Evolutionary conservation across 345 rosid genomes (phyloP), one percentile per base, ranked within the genome.

Genomic region (Kandelia obovata): DNA sequence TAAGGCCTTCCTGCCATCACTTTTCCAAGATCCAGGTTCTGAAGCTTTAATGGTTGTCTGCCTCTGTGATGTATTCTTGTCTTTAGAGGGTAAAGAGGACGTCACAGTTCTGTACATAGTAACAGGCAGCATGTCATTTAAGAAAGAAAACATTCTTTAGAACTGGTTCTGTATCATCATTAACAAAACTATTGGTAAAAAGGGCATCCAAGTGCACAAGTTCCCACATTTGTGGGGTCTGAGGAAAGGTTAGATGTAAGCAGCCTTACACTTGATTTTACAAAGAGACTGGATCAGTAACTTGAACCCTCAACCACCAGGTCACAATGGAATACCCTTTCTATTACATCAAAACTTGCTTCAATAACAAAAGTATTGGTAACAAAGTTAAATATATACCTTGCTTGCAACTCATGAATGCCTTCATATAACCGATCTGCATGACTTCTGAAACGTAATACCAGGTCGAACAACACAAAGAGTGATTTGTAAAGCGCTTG

Each of bases 381-480:
- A 13, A 58, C 19, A 59, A 67, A 6, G 96, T 23, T 97, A 47
- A 23, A 67, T 71, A 27, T 53, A 66, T 65, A 95, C 99, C 97
- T 92, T 43, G 88, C 75, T 84, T 95, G 99, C 73, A 95, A 65
- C 84, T 90, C 98, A 74, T 82, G 75, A 62, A 95, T 85, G 73
- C 97, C 98, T 83, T 92, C 98, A 47, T 84, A 92, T 68, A 95
- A 82, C 71, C 96, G 87, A 79, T 90, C 98, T 31, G 88, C 99
- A 31, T 90, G 96, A 84, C 96, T 90, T 73, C 88, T 91, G 81
- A 92, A 95, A 73, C 79, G 80, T 67, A 92, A 70, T 72, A 95
- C 89, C 68, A 92, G 93, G 83, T 95, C 99, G 77, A 95, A 95
- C 75, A 95, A 84, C 49, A 82, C 87, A 58, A 92, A 92, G 5